Conservation (phyloP, 2,329 filamentous ascomycete genomes). For the Cladophialophora yegresii region DNA sequence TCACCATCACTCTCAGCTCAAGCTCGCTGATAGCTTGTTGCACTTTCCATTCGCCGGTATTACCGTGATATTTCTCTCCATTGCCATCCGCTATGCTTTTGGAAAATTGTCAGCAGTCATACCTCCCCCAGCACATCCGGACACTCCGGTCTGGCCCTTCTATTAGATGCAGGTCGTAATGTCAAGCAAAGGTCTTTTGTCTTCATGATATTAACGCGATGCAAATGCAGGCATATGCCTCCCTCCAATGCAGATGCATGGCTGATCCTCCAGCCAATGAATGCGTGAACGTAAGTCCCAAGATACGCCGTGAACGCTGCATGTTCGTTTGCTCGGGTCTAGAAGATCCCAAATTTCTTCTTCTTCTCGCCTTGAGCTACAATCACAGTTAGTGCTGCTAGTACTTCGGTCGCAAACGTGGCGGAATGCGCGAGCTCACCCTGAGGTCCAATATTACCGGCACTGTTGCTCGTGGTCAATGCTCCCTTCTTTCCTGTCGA, state of each 20-base stretch:
- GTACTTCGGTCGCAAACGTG: neutral
- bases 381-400: constrained; percentile 16
- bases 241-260: neutral
- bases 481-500: constrained; percentile 29
- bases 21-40: neutral
- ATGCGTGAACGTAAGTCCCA: neutral
- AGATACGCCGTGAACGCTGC: neutral
- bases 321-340: neutral
- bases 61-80: constrained; percentile 3
- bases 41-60: neutral
- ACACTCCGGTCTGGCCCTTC: neutral
- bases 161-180: neutral
- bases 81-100: constrained; percentile 4
- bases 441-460: constrained; percentile 27
- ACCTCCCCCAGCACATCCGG: neutral
- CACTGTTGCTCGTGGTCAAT: constrained; percentile 26
- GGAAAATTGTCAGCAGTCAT: neutral
- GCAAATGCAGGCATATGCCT: neutral
- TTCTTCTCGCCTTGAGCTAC: constrained; percentile 36
- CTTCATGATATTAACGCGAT: neutral
- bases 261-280: neutral
- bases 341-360: constrained; percentile 40
- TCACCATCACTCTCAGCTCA: neutral
- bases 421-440: constrained; percentile 24
- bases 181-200: neutral